Percentiles rank a stretch among this genome's conserved stretches.
phyloP scores from a whole-genome alignment of 805 yeast genomes.

The Wickerhamiella lipophila region DNA sequence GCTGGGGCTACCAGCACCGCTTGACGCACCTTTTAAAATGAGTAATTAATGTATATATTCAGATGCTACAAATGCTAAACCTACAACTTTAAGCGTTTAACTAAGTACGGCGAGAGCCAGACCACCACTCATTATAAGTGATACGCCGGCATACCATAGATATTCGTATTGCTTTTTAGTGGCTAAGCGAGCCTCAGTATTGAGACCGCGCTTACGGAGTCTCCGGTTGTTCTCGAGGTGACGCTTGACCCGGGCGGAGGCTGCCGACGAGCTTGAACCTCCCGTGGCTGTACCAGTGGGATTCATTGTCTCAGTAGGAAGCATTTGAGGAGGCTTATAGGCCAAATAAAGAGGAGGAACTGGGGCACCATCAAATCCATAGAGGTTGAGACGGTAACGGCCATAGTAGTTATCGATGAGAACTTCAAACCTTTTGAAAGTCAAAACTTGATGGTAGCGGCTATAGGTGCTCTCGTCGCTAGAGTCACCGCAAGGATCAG shows the following conservation, averaged over 20 bases:
- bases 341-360: constrained; percentile 85
- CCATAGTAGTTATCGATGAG: constrained; percentile 73
- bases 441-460: constrained; percentile 58
- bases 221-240: constrained; percentile 54
- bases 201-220: constrained; percentile 55
- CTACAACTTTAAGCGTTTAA: background rate
- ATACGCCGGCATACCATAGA: constrained; percentile 33
- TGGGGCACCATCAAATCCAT: constrained; percentile 57
- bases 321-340: constrained; percentile 89
- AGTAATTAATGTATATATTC: constrained; percentile 2
- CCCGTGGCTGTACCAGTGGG: constrained; percentile 33
- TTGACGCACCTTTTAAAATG: no score
- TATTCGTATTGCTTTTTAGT: constrained; percentile 19
- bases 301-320: constrained; percentile 82
- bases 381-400: constrained; percentile 57
- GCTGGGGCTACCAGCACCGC: background rate
- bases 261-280: constrained; percentile 12
- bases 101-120: constrained; percentile 24
- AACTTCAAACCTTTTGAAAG: constrained; percentile 45
- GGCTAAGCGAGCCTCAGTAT: constrained; percentile 13
- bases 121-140: constrained; percentile 29
- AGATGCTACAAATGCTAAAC: constrained; percentile 7
- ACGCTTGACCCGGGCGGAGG: constrained; percentile 43
- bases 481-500: constrained; percentile 56
- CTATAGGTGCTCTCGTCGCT: constrained; percentile 41